Base-by-base conservation (phyloP, 371 early-diverging fungal genomes). In the Apophysomyces ossiformis region DNA sequence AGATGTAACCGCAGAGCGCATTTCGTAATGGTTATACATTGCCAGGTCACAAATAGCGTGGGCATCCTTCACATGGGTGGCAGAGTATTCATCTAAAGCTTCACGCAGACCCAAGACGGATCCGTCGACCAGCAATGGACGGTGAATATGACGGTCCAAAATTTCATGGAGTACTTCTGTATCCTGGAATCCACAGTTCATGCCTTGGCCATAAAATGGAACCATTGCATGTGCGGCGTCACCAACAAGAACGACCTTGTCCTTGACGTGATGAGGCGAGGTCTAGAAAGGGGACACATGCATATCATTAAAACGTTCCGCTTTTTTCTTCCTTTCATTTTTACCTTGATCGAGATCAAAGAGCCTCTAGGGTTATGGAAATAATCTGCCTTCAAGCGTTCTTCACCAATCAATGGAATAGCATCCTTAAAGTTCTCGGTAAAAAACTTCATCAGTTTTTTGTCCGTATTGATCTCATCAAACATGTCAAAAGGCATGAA, bases 141-240 rank as follows among this genome's bases (percentile, higher is more conserved):
- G 60, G 16, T 89, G 83, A 35, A 81, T 56, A 58, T 88, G 85
- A 41, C 79, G 69, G 39, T 85, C 85, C 45, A 95, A 67, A 12
- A 94, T 81, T 18, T 84, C 68, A 65, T 93, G 89, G 4, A 99
- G 83, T 16, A 89, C 87, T 44, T 89, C 83, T 15, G 94, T 87
- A 68, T 99, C 99, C 73, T 99, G 96, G 67, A 99, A 96, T 1
- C 99, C 99, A 78, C 96, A 95, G 77, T 99, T 99, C 98, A 99
- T 96, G 4, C 99, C 99, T 69, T 96, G 93, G 6, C 93, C 95
- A 57, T 93, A 98, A 70, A 99, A 99, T 6, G 99, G 99, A 0
- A 99, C 98, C 96, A 97, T 97, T 32, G 95, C 93, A 71, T 99
- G 99, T 0, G 99, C 96, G 0, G 99, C 96, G 73, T 99, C 99